These are phyloP conservation scores for Metschnikowia gelsemii DNA, from an alignment of 805 yeast genomes.

Conservation along the genomic window DNA sequence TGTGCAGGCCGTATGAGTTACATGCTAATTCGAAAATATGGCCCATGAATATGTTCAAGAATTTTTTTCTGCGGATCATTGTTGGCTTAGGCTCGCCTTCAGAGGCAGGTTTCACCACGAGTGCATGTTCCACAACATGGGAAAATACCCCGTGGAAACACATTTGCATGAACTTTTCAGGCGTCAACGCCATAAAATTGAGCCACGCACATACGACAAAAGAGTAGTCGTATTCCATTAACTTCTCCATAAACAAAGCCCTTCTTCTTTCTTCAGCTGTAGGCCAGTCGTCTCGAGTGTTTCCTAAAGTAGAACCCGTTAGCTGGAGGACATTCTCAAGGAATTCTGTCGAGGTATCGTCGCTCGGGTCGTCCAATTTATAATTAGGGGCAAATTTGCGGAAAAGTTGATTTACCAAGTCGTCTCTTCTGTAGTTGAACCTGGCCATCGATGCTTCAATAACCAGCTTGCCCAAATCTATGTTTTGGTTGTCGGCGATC, in stretches of 20 bases:
- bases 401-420: constrained; percentile 50
- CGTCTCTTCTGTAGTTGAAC: constrained; percentile 57
- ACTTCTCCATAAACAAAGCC: constrained; percentile 67
- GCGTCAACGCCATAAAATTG: constrained; percentile 57
- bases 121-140: constrained; percentile 70
- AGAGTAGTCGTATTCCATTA: constrained; percentile 64
- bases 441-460: constrained; percentile 64
- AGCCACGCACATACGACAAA: constrained; percentile 60
- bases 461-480: constrained; percentile 66
- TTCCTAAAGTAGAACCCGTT: constrained; percentile 72
- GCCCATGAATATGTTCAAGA: constrained; percentile 64
- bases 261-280: constrained; percentile 86
- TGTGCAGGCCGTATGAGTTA: constrained; percentile 88
- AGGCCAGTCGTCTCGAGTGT: constrained; percentile 87
- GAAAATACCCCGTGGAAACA: constrained; percentile 89
- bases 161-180: constrained; percentile 66
- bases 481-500: constrained; percentile 53
- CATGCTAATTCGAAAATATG: constrained; percentile 62
- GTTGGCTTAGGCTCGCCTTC: constrained; percentile 45
- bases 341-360: constrained; percentile 47
- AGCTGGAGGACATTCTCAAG: constrained; percentile 68
- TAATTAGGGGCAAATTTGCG: constrained; percentile 43
- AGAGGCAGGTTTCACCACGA: constrained; percentile 48
- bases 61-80: constrained; percentile 57
- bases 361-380: constrained; percentile 24